Conservation (phyloP, 108 stramenopile species). For the Nitzschia sp. region DNA sequence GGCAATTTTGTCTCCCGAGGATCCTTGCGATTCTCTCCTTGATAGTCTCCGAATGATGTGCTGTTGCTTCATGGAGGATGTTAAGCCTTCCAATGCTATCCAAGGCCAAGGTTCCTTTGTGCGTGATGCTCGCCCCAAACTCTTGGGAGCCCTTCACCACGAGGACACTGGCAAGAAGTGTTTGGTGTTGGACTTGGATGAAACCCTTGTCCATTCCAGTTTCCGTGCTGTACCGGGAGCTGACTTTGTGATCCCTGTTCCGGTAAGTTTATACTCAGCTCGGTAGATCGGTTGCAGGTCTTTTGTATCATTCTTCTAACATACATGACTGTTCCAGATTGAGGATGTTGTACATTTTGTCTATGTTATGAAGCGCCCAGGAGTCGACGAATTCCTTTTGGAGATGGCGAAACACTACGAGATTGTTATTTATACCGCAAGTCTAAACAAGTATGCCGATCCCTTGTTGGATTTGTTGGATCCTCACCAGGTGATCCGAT, state of each 20-base stretch:
- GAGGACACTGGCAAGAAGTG: conserved; percentile 86
- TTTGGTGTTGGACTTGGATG: conserved; percentile 97
- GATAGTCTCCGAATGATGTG: conserved; percentile 85
- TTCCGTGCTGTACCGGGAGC: conserved; percentile 93
- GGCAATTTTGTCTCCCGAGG: conserved; percentile 19
- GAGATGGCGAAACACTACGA: conserved; percentile 95
- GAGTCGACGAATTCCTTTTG: conserved; percentile 93
- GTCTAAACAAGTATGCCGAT: conserved; percentile 97
- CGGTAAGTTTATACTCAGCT: conserved; percentile 54
- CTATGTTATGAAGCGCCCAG: conserved; percentile 96
- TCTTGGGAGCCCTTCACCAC: conserved; percentile 59
- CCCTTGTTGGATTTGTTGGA: conserved; percentile 95
- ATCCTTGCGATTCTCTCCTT: conserved; percentile 70
- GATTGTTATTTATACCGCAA: conserved; percentile 98
- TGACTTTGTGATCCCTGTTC: conserved; percentile 98
- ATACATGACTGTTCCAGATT: conserved; percentile 55
- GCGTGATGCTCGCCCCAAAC: conserved; percentile 38
- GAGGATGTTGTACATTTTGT: conserved; percentile 96
- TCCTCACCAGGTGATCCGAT: conserved; percentile 73
- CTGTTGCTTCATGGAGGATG: conserved; percentile 73
- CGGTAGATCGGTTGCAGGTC: background rate
- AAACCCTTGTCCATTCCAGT: conserved; percentile 97
- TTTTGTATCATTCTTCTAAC: conserved; percentile 1
- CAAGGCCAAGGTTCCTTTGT: conserved; percentile 16
- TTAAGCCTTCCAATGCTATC: conserved; percentile 6